Conservation (phyloP, 495 filamentous ascomycete species). For the Hypoxylon lienhwacheense region DNA sequence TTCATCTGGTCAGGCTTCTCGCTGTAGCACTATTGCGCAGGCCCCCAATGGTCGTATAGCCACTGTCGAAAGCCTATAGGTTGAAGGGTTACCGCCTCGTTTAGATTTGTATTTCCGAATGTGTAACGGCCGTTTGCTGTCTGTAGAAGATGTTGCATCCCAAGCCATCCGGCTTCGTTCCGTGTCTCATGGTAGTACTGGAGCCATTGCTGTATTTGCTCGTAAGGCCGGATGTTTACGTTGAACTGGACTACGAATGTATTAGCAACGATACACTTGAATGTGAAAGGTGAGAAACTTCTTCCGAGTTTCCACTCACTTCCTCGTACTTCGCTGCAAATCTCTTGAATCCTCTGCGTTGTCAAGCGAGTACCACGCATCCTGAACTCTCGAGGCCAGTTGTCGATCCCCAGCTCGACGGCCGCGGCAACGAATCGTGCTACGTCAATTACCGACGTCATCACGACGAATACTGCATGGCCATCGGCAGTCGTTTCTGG, state of each 20-base stretch:
- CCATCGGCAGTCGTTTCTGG: constrained; percentile 54
- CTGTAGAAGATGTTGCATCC: constrained; percentile 52
- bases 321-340: constrained; percentile 46
- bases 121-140: constrained; percentile 55
- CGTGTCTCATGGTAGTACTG: constrained; percentile 43
- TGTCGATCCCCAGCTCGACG: constrained; percentile 57
- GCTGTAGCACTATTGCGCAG: constrained; percentile 28
- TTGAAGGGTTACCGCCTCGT: constrained; percentile 44
- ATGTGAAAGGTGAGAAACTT: neutral
- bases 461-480: constrained; percentile 55
- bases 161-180: constrained; percentile 42
- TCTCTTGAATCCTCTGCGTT: constrained; percentile 52
- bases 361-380: constrained; percentile 65
- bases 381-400: constrained; percentile 67
- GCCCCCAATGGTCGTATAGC: constrained; percentile 51
- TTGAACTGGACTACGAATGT: constrained; percentile 44
- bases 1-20: neutral
- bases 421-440: constrained; percentile 66
- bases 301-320: constrained; percentile 45
- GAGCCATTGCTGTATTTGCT: constrained; percentile 47
- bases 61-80: constrained; percentile 52
- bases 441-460: constrained; percentile 70
- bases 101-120: constrained; percentile 50
- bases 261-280: constrained; percentile 16
- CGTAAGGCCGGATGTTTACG: constrained; percentile 43